phyloP scores from a whole-genome alignment of 176 grass and related monocot species.

The Carex parvula region DNA sequence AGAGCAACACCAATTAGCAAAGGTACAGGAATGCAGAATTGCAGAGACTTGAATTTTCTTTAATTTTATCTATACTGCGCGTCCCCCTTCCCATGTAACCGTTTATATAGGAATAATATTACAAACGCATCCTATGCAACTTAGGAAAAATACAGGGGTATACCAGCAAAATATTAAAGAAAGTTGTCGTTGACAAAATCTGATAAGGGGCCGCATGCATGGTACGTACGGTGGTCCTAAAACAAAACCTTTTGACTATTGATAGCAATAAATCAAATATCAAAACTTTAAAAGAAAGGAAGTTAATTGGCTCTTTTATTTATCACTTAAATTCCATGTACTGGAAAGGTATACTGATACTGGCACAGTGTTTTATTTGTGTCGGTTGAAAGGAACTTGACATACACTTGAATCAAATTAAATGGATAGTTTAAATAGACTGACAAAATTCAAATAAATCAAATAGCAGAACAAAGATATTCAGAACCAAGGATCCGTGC shows the following conservation, averaged over 20 bases:
- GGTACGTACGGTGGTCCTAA: conserved; percentile 5
- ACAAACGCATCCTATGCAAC: neutral
- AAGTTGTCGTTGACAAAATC: conserved; percentile 12
- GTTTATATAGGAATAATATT: neutral
- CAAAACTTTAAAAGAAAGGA: neutral
- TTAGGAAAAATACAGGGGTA: neutral
- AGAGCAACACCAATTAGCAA: neutral
- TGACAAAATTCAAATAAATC: neutral
- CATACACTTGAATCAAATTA: neutral
- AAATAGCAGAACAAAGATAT: too few species aligned
- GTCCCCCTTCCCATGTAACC: neutral
- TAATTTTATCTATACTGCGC: neutral
- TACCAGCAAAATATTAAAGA: conserved; percentile 1
- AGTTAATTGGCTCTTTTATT: neutral
- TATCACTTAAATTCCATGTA: neutral
- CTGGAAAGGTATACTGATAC: neutral
- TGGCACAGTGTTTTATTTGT: neutral
- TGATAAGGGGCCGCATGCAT: neutral
- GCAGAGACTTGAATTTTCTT: neutral
- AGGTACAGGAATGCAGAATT: neutral
- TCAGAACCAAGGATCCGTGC: neutral
- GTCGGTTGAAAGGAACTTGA: conserved; percentile 17
- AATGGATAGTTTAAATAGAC: neutral
- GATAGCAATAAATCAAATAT: neutral
- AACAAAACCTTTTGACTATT: conserved; percentile 16